phyloP scores from a whole-genome alignment of 1,284 basidiomycete species.

The Psilocybe mexicana region DNA sequence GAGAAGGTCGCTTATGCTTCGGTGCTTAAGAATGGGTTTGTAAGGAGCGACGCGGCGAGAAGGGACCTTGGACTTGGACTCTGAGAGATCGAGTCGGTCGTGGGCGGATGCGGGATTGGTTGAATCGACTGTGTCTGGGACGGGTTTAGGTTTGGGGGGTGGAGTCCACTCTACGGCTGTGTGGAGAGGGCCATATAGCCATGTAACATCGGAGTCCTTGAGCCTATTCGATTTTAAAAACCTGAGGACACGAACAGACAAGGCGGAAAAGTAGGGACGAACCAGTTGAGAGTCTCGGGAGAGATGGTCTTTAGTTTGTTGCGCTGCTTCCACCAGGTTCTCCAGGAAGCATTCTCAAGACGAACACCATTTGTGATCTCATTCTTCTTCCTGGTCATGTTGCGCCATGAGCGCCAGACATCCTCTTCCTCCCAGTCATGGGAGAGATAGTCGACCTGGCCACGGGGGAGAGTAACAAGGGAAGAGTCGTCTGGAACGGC shows the following conservation, averaged over 20 bases:
- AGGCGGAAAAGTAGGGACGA: conserved; percentile 30
- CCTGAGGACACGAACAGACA: background rate
- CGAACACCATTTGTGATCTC: conserved; percentile 95
- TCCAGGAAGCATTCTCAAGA: conserved; percentile 97
- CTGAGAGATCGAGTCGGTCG: conserved; percentile 39
- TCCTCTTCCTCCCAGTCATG: conserved; percentile 99
- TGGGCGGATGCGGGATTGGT: conserved; percentile 32
- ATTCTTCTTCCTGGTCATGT: conserved; percentile 98
- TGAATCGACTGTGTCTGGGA: conserved; percentile 34
- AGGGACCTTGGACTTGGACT: conserved; percentile 13
- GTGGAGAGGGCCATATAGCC: conserved; percentile 97
- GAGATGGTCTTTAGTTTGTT: conserved; percentile 95
- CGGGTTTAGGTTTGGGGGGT: conserved; percentile 46
- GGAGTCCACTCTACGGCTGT: conserved; percentile 79
- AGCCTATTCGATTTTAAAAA: conserved; percentile 63
- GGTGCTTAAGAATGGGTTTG: conserved; percentile 96
- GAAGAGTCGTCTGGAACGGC: conserved; percentile 66
- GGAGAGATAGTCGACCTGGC: conserved; percentile 84
- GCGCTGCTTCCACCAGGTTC: conserved; percentile 99
- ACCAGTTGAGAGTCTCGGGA: conserved; percentile 99
- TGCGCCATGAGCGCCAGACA: conserved; percentile 97
- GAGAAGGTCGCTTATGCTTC: conserved; percentile 90
- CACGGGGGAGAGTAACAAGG: conserved; percentile 62
- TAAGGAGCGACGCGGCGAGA: conserved; percentile 48
- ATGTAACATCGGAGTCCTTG: conserved; percentile 98